Evolutionary conservation across 2,329 filamentous ascomycete genomes (phyloP), one percentile per base, ranked within the genome.

Genomic region (Zelopaecilomyces penicillatus): DNA sequence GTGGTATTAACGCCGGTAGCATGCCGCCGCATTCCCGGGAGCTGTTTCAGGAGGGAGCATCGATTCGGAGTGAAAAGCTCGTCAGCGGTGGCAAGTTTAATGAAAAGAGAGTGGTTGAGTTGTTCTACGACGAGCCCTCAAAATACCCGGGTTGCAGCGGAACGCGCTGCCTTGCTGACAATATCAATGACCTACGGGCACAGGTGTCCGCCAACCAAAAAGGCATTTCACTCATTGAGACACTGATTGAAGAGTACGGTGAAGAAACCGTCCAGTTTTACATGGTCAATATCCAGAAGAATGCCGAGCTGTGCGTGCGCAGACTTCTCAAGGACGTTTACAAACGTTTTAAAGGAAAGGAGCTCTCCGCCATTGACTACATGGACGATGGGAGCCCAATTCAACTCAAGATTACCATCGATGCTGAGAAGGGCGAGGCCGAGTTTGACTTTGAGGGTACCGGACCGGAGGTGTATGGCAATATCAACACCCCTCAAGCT

Each of bases 381-480:
- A 91, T 93, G 87, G 87, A 93, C 55, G 87, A 93, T 50, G 87
- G 87, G 5, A 84, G 78, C 3, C 85, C 86, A 0, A 91, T 93
- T 54, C 70, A 74, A 35, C 73, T 93, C 3, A 84, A 80, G 51
- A 74, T 93, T 45, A 84, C 75, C 1, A 93, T 93, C 47, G 78
- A 91, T 53, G 75, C 77, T 0, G 74, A 82, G 0, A 83, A 85
- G 49, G 87, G 86, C 27, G 85, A 88, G 50, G 87, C 87, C 0
- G 70, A 85, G 2, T 93, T 93, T 54, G 85, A 93, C 59, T 93
- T 93, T 60, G 73, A 70, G 0, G 87, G 87, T 19, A 93, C 87
- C 0, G 87, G 87, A 0, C 80, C 83, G 0, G 85, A 93, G 63
- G 83, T 88, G 1, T 87, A 87, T 54, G 85, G 78, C 30, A 90